Base-by-base conservation (phyloP, 2,329 filamentous ascomycete species). In the Didymella lethalis region DNA sequence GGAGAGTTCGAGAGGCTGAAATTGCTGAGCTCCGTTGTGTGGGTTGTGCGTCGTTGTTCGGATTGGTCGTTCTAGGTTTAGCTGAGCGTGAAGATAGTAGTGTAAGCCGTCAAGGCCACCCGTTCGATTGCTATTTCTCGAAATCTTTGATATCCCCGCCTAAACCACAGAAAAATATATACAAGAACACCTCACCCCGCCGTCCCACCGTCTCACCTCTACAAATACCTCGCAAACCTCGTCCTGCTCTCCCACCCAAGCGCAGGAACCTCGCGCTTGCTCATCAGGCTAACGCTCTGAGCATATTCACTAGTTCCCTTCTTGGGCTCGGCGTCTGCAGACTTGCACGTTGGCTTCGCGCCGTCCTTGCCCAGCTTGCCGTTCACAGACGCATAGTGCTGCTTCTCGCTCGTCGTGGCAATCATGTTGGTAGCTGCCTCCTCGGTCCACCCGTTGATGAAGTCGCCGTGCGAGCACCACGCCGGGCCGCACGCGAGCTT, bases 381-480 rank as follows among this genome's bases (percentile, higher is more conserved):
- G 43, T 74, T 61, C 11, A 81, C 76, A 11, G 64, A 58, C 7
- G 58, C 61, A 41, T 77, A 82, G n/a, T 77, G 59, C 56, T 63
- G 63, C 66, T 79, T 79, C 49, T 68, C 64, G 31, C 54, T 63
- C 0, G 73, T 78, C 0, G 78, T 73, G 29, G 65, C 70, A 12
- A 82, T 61, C 79, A 82, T 80, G 54, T 79, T 79, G 54, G 67
- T 43, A 0, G 78, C 79, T 0, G 74, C 76, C 53, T 81, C 79
- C 14, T 67, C 65, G 2, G 77, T 70, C 81, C 81, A 83, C 1
- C 73, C 81, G 38, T 82, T 82, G 67, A 83, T 80, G 50, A 83
- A 82, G 63, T 83, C 81, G 3, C 81, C 80, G 62, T 83, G 81
- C 3, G 70, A 73, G 73, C 78, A 79, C 64, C 73, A 82, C 0